Conservation (phyloP, 108 stramenopile species). For the Skeletonema tropicum region DNA sequence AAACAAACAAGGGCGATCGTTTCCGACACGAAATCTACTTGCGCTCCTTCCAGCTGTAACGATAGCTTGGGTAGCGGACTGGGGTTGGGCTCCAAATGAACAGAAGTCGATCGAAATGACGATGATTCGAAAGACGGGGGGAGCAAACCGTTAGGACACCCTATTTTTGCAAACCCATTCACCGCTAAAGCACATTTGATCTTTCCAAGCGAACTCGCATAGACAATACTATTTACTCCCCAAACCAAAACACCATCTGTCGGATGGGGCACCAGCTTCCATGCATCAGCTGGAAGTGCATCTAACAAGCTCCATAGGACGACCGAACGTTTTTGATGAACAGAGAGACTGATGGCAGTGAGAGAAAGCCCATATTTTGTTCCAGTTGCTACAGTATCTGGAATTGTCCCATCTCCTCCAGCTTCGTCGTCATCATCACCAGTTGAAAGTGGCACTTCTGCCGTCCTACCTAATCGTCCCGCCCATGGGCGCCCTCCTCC, state of each 20-base stretch:
- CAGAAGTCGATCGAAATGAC: constrained; percentile 18
- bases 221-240: constrained; percentile 72
- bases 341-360: constrained; percentile 78
- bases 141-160: constrained; percentile 55
- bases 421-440: constrained; percentile 11
- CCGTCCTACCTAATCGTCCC: constrained; percentile 72
- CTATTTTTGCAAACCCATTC: constrained; percentile 81
- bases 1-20: constrained; percentile 65
- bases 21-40: constrained; percentile 53
- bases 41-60: constrained; percentile 77
- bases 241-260: constrained; percentile 61
- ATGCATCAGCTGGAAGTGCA: constrained; percentile 79
- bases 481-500: constrained; percentile 61
- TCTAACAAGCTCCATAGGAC: constrained; percentile 78
- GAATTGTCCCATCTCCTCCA: constrained; percentile 7
- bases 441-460: constrained; percentile 28
- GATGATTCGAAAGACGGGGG: constrained; percentile 22
- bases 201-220: constrained; percentile 65
- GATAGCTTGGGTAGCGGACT: constrained; percentile 73
- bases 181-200: constrained; percentile 69
- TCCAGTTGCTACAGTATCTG: constrained; percentile 37
- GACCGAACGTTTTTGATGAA: constrained; percentile 73
- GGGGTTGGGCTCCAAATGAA: constrained; percentile 63
- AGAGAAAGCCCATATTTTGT: constrained; percentile 61
- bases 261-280: constrained; percentile 48